Percentiles rank a stretch among this genome's conserved stretches.
These are phyloP conservation scores for Vanrija humicola DNA, from an alignment of 1,284 basidiomycete genomes.

Conservation along the genomic window DNA sequence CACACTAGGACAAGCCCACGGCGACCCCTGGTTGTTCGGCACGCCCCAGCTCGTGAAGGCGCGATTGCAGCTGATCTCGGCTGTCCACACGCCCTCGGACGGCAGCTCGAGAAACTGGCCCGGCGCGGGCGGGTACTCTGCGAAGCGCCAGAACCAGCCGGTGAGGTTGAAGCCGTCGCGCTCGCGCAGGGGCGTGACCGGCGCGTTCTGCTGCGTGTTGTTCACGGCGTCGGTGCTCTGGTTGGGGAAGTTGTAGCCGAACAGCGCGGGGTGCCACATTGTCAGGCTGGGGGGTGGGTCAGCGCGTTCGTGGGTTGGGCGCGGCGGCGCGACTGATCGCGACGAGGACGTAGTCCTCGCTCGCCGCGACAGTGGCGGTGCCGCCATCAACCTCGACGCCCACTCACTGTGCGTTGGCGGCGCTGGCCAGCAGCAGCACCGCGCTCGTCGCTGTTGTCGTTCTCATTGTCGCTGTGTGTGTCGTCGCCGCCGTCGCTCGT, in stretches of 20 bases:
- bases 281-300: background rate
- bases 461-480: too few relatives aligned
- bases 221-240: background rate
- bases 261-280: background rate
- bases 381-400: too few relatives aligned
- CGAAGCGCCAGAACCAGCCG: background rate
- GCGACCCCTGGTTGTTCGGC: too few relatives aligned
- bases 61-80: constrained; percentile 12
- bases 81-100: background rate
- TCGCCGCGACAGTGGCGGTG: too few relatives aligned
- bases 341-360: too few relatives aligned
- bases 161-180: background rate
- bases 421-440: too few relatives aligned
- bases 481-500: background rate
- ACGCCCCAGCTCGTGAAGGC: background rate
- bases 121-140: background rate
- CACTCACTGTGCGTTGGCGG: too few relatives aligned
- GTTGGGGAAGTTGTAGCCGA: background rate
- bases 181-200: background rate
- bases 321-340: too few relatives aligned
- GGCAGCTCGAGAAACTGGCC: constrained; percentile 7
- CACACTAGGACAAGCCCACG: too few relatives aligned
- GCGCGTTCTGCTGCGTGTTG: background rate
- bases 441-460: background rate
- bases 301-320: too few relatives aligned